A percentile compares a stretch with the other conserved stretches of the same genome.
phyloP scores from a whole-genome alignment of 495 filamentous ascomycete species.

The Letharia lupina region DNA sequence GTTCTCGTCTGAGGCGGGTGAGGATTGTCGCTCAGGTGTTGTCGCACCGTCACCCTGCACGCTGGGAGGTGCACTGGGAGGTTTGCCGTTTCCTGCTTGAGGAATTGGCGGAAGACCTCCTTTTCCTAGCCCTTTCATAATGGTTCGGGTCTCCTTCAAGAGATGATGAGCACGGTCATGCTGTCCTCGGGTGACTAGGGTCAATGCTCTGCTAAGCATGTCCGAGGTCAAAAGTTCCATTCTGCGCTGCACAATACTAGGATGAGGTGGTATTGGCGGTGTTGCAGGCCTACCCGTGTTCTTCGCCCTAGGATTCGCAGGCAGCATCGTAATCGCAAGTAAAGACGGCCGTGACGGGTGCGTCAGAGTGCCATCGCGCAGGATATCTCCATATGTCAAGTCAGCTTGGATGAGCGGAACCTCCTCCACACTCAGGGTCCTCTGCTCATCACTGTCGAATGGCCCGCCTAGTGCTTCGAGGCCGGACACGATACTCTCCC shows the following conservation, averaged over 20 bases:
- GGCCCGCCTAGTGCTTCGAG: slow-evolving; percentile 92
- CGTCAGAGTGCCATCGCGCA: slow-evolving; percentile 80
- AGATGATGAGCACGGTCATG: slow-evolving; percentile 90
- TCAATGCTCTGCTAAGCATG: slow-evolving; percentile 90
- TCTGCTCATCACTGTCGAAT: slow-evolving; percentile 76
- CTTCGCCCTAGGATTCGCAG: slow-evolving; percentile 54
- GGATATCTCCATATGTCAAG: slow-evolving; percentile 85
- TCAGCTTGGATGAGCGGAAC: slow-evolving; percentile 94
- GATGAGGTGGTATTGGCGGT: slow-evolving; percentile 91
- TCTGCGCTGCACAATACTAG: slow-evolving; percentile 87
- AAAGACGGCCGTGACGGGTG: slow-evolving; percentile 85
- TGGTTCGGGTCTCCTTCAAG: slow-evolving; percentile 85
- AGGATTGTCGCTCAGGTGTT: slow-evolving; percentile 41
- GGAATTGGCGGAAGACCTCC: slow-evolving; percentile 91
- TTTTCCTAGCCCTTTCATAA: slow-evolving; percentile 91
- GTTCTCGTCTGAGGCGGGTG: slow-evolving; percentile 41
- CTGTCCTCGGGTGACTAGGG: slow-evolving; percentile 82
- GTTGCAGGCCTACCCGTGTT: slow-evolving; percentile 50
- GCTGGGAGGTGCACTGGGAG: slow-evolving; percentile 27
- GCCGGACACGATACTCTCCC: slow-evolving; percentile 94
- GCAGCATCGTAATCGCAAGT: slow-evolving; percentile 98
- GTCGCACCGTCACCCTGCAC: slow-evolving; percentile 32
- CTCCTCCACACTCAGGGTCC: slow-evolving; percentile 82
- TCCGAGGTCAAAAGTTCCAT: slow-evolving; percentile 98
- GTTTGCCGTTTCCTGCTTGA: slow-evolving; percentile 35